Conservation (phyloP, 768 basidiomycete genomes). For the Psilocybe tampanensis region DNA sequence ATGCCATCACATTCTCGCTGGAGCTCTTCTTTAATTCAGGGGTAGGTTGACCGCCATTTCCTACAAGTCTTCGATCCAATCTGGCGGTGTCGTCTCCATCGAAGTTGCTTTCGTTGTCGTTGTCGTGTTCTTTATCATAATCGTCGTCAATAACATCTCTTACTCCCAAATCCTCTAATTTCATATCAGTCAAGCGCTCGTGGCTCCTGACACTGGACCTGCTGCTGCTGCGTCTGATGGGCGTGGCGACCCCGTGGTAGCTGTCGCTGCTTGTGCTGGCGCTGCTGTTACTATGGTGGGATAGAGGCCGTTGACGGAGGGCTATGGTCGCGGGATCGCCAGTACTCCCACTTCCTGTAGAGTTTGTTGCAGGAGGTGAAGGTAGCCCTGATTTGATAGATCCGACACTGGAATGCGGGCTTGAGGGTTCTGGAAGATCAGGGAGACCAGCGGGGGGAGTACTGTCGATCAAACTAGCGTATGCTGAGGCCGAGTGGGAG, state of each 20-base stretch:
- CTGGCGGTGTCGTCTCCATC: conserved; percentile 69
- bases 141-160: conserved; percentile 34
- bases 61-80: conserved; percentile 33
- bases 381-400: conserved; percentile 60
- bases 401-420: conserved; percentile 38
- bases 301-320: conserved; percentile 29
- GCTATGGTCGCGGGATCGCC: conserved; percentile 56
- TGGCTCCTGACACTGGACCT: conserved; percentile 22
- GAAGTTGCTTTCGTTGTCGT: conserved; percentile 41
- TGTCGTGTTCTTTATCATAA: conserved; percentile 36
- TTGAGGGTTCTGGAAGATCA: conserved; percentile 70
- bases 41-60: conserved; percentile 30
- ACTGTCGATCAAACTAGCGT: conserved; percentile 22
- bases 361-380: conserved; percentile 85
- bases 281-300: conserved; percentile 31
- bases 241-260: conserved; percentile 12
- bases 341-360: conserved; percentile 79
- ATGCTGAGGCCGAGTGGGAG: conserved; percentile 26
- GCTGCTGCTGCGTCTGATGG: conserved; percentile 9
- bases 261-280: conserved; percentile 29
- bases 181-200: neutral
- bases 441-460: conserved; percentile 47
- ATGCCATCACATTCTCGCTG: conserved; percentile 57
- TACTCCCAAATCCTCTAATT: conserved; percentile 11
- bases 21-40: conserved; percentile 28